These are phyloP conservation scores for Curvularia sp. DNA, from an alignment of 2,329 filamentous ascomycete species.

Conservation along the genomic window DNA sequence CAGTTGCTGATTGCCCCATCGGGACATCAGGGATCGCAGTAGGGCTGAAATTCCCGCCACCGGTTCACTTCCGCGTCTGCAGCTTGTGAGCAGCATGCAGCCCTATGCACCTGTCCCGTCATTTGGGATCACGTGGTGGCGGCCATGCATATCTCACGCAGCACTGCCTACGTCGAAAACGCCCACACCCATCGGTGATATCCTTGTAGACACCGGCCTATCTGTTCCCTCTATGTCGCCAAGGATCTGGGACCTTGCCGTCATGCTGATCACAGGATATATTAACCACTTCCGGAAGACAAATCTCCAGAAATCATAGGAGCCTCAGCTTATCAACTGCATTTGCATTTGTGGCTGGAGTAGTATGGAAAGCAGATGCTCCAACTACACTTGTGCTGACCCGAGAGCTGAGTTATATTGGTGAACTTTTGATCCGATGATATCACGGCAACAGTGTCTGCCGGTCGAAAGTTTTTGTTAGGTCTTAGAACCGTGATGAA, in stretches of 20 bases:
- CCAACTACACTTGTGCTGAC: constrained; percentile 7
- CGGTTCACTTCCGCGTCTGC: constrained; percentile 23
- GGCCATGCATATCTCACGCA: constrained; percentile 40
- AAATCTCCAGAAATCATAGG: constrained; percentile 22
- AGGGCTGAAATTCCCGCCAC: constrained; percentile 15
- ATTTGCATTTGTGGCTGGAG: constrained; percentile 16
- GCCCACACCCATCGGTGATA: constrained; percentile 5
- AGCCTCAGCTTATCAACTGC: constrained; percentile 23
- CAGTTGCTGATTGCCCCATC: not conserved
- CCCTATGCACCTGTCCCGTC: constrained; percentile 45
- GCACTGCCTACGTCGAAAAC: constrained; percentile 9
- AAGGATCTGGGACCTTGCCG: not conserved
- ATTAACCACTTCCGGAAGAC: constrained; percentile 32
- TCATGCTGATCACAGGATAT: constrained; percentile 8
- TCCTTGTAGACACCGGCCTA: constrained; percentile 14
- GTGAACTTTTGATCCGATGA: not conserved
- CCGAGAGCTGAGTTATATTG: not conserved
- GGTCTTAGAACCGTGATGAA: not conserved
- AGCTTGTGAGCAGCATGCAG: constrained; percentile 44
- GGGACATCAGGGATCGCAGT: constrained; percentile 15
- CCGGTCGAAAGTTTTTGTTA: not conserved
- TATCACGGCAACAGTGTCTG: constrained; percentile 1
- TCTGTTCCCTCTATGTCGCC: not conserved
- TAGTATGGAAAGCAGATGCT: constrained; percentile 16
- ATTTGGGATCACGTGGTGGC: constrained; percentile 38